Evolutionary conservation across 306 rosid genomes (phyloP).

Genomic region (Casuarina cunninghamiana): DNA sequence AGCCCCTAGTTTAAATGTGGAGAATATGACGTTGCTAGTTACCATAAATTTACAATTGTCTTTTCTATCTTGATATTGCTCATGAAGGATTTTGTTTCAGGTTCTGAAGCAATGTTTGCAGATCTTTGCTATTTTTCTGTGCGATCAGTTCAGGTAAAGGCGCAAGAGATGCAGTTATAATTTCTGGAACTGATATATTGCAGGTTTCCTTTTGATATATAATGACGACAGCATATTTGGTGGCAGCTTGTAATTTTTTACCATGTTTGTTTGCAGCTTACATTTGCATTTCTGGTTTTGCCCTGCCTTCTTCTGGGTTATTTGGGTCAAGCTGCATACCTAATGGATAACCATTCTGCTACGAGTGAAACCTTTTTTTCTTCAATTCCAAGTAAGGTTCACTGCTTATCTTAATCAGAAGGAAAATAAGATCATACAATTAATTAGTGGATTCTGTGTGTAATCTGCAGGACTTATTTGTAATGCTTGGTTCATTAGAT

Average conservation of each 20-base stretch:
- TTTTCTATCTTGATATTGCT: constrained; percentile 20
- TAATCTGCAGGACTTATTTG: constrained; percentile 23
- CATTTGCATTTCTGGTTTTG: constrained; percentile 87
- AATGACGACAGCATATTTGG: neutral
- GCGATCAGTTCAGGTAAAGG: constrained; percentile 87
- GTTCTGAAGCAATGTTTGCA: constrained; percentile 99
- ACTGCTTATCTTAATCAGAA: constrained; percentile 12
- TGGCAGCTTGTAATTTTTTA: neutral
- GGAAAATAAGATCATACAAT: neutral
- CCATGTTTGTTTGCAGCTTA: constrained; percentile 69
- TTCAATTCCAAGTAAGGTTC: constrained; percentile 79
- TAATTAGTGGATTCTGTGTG: constrained; percentile 11
- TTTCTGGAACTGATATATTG: neutral
- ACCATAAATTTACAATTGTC: neutral
- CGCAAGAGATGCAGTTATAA: constrained; percentile 1
- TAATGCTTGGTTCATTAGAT: neutral
- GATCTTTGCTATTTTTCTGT: constrained; percentile 97
- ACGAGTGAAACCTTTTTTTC: constrained; percentile 66
- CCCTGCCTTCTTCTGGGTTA: constrained; percentile 95
- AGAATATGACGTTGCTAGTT: neutral
- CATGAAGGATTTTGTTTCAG: constrained; percentile 46
- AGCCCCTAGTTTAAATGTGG: neutral
- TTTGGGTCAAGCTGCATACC: constrained; percentile 99
- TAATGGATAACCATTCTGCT: constrained; percentile 61
- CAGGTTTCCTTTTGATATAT: constrained; percentile 17